Conservation (phyloP, 2,329 filamentous ascomycete species). For the Talaromyces piceae region DNA sequence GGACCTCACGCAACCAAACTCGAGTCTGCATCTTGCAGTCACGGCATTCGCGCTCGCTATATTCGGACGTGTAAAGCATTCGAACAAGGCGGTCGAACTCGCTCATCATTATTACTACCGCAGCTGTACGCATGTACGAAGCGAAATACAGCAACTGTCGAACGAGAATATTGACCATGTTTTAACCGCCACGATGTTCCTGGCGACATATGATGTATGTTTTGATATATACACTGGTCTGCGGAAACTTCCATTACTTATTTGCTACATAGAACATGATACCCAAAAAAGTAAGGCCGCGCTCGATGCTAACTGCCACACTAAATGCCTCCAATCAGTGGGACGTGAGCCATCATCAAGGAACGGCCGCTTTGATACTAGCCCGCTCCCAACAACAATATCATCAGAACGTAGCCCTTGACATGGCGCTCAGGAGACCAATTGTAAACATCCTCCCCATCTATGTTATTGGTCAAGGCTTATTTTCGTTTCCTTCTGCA, state of each 20-base stretch:
- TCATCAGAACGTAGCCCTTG: conserved; percentile 9
- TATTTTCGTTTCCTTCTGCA: not conserved
- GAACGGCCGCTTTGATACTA: conserved; percentile 15
- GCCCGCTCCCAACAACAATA: conserved; percentile 11
- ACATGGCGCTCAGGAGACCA: conserved; percentile 14
- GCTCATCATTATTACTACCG: conserved; percentile 3
- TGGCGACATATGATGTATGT: conserved; percentile 16
- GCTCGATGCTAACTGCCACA: not conserved
- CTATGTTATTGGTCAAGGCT: not conserved
- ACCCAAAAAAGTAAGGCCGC: not conserved
- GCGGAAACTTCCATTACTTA: not conserved
- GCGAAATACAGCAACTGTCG: conserved; percentile 13
- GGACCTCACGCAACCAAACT: conserved; percentile 8
- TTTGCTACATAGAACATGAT: conserved; percentile 1
- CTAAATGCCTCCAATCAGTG: conserved; percentile 9
- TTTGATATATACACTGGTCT: not conserved
- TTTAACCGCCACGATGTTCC: conserved; percentile 17
- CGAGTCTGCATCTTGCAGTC: conserved; percentile 16
- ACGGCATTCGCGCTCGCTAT: conserved; percentile 17
- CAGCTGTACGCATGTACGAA: conserved; percentile 12
- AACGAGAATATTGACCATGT: conserved; percentile 17
- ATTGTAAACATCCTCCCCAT: conserved; percentile 7
- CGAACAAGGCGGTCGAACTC: conserved; percentile 6
- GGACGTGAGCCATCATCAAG: conserved; percentile 16
- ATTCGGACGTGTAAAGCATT: conserved; percentile 14